A percentile compares a stretch with the other conserved stretches of the same genome.
Conservation (phyloP, 352 stramenopile species). For the Phytophthora meadii region DNA sequence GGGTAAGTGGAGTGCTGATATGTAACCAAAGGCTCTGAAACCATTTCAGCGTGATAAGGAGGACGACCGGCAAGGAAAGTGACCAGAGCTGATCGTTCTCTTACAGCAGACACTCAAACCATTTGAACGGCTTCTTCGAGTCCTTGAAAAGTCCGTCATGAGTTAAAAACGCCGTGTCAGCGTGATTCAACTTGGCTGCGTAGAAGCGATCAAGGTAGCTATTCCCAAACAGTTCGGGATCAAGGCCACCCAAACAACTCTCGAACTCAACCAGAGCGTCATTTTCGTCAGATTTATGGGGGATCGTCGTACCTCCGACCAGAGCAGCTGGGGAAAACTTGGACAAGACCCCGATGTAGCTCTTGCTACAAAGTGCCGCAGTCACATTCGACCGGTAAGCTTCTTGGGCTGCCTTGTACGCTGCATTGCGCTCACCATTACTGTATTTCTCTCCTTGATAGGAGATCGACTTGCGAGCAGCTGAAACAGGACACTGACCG, state of each 20-base stretch:
- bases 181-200: conserved; percentile 41
- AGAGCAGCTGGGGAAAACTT: conserved; percentile 16
- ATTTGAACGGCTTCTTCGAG: conserved; percentile 41
- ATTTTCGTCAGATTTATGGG: conserved; percentile 36
- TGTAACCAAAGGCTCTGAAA: too few relatives aligned
- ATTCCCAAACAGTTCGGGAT: conserved; percentile 26
- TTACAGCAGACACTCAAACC: conserved; percentile 42
- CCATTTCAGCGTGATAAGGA: too few relatives aligned
- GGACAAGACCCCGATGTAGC: conserved; percentile 38
- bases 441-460: conserved; percentile 24
- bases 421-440: not conserved
- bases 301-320: conserved; percentile 21
- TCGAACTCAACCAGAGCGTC: conserved; percentile 43
- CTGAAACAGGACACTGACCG: conserved; percentile 7
- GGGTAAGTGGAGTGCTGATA: too few relatives aligned
- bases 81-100: too few relatives aligned
- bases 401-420: conserved; percentile 14
- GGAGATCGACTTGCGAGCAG: conserved; percentile 4
- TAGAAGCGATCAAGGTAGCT: conserved; percentile 37
- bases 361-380: conserved; percentile 38
- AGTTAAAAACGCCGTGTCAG: conserved; percentile 44
- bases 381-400: conserved; percentile 37
- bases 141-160: conserved; percentile 35
- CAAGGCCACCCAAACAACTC: conserved; percentile 38
- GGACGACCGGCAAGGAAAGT: too few relatives aligned